phyloP scores from a whole-genome alignment of 306 rosid species.

The Vachellia pachyceras region DNA sequence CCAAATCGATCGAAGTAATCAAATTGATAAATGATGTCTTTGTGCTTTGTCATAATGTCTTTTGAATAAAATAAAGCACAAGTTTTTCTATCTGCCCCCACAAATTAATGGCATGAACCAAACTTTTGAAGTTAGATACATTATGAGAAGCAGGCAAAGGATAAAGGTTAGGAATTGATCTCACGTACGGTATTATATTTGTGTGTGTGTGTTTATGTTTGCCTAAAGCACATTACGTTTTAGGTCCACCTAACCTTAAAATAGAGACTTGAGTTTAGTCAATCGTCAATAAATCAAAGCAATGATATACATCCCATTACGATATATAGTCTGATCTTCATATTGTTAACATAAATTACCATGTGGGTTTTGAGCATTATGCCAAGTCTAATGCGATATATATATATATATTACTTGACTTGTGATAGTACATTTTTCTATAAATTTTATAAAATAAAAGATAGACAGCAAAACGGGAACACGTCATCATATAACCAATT shows the following conservation, averaged over 20 bases:
- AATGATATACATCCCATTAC: background rate
- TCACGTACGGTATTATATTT: background rate
- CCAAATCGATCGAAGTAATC: background rate
- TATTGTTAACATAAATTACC: no score
- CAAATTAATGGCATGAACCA: constrained; percentile 3
- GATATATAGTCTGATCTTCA: background rate
- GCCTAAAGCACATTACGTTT: background rate
- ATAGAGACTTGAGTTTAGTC: background rate
- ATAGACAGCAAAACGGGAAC: no score
- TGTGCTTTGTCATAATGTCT: background rate
- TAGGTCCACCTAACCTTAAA: background rate
- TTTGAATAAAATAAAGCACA: background rate
- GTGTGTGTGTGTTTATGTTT: background rate
- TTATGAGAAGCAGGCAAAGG: no score
- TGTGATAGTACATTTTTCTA: no score
- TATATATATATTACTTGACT: no score
- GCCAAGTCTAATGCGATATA: no score
- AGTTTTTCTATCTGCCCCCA: background rate
- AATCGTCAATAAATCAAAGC: background rate
- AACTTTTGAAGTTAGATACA: background rate
- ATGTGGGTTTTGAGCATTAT: no score
- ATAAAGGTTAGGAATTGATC: background rate
- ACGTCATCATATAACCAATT: no score
- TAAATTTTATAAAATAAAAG: no score
- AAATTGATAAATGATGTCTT: background rate